These are phyloP conservation scores for Umbelopsis sp. DNA, from an alignment of 192 early-diverging fungal genomes.

Conservation along the genomic window DNA sequence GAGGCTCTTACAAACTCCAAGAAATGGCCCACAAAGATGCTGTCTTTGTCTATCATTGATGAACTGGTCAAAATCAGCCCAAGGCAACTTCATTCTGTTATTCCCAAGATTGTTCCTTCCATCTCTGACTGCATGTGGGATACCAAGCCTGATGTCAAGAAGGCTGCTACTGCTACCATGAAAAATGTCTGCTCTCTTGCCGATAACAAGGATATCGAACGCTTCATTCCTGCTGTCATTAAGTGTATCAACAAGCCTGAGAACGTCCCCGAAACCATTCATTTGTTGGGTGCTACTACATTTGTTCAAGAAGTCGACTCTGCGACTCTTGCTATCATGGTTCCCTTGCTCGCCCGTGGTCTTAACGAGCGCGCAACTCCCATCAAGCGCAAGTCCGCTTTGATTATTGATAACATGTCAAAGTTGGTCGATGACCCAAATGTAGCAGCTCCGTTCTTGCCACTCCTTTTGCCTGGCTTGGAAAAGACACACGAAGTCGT, in stretches of 20 bases:
- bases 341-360: slow-evolving; percentile 74
- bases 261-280: slow-evolving; percentile 77
- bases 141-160: slow-evolving; percentile 75
- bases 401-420: slow-evolving; percentile 93
- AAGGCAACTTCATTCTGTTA: slow-evolving; percentile 48
- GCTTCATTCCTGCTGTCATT: slow-evolving; percentile 76
- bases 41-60: slow-evolving; percentile 50
- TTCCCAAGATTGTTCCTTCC: slow-evolving; percentile 69
- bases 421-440: slow-evolving; percentile 85
- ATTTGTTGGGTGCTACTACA: slow-evolving; percentile 79
- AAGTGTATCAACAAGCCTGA: slow-evolving; percentile 78
- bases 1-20: slow-evolving; percentile 73
- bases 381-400: slow-evolving; percentile 74
- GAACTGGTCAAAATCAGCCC: slow-evolving; percentile 48
- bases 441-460: slow-evolving; percentile 80
- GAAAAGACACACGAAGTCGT: slow-evolving; percentile 76
- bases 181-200: slow-evolving; percentile 66
- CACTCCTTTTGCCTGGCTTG: slow-evolving; percentile 74
- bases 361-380: slow-evolving; percentile 68
- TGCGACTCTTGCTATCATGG: slow-evolving; percentile 81
- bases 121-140: slow-evolving; percentile 83
- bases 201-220: slow-evolving; percentile 81
- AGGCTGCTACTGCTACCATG: slow-evolving; percentile 68
- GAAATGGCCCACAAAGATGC: slow-evolving; percentile 78
- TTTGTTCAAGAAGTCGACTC: slow-evolving; percentile 80